Evolutionary conservation across 2,329 filamentous ascomycete genomes (phyloP), one percentile per base, ranked within the genome.

Genomic region (Colletotrichum lini): DNA sequence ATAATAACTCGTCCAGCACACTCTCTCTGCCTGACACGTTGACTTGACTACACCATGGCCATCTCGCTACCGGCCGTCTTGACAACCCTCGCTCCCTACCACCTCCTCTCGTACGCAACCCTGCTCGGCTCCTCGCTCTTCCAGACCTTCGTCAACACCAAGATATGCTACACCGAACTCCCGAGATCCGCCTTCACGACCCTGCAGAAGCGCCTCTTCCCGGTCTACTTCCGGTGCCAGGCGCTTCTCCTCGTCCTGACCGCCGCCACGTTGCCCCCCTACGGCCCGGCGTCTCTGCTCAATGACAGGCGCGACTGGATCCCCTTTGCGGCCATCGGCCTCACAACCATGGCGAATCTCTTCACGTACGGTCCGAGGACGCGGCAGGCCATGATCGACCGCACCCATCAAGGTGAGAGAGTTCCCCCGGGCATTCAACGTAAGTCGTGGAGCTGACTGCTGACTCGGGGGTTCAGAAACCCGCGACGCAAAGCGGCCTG

Each of bases 171-270:
- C 62, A 65, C 73, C 7, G 73, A 78, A 2, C 78, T 85, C 2
- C 82, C 83, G 0, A 73, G 76, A 0, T 73, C 78, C 0, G 76
- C 82, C 0, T 85, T 84, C 60, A 77, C 77, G 0, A 80, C 77
- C 0, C 77, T 85, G 0, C 83, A 84, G 58, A 83, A 82, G 49
- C 78, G 76, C 5, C 72, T 85, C 54, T 85, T 84, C 52, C 83
- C 82, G 0, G 64, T 83, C 18, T 84, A 84, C 72, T 85, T 85
- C 68, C 76, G 76, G 18, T 73, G 72, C 5, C 83, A 84, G 67
- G 73, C 81, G 0, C 10, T 79, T 1, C 73, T 84, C 2, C 68
- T 84, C 2, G 21, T 84, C 4, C 60, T 82, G 35, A 77, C 80
- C 0, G 79, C 78, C 1, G 65, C 73, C 16, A 83, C 83, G 0